These are phyloP conservation scores for Aspergillus neoniger DNA, from an alignment of 2,329 filamentous ascomycete genomes.

Conservation along the genomic window DNA sequence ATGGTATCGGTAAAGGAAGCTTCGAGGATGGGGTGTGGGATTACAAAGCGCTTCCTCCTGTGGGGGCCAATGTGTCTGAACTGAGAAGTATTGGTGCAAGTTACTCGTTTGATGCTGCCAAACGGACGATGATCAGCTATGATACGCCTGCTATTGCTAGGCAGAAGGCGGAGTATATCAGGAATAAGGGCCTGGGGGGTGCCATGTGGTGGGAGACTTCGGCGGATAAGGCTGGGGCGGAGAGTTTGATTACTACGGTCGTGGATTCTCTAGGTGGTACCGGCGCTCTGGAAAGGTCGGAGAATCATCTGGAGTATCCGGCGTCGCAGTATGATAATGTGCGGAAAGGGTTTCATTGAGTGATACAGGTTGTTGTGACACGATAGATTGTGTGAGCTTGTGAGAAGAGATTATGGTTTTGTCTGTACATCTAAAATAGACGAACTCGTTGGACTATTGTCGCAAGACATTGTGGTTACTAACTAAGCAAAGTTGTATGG, in stretches of 20 bases:
- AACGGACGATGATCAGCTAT: conserved; percentile 70
- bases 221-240: conserved; percentile 65
- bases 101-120: conserved; percentile 68
- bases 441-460: too few relatives aligned
- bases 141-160: conserved; percentile 69
- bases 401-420: not conserved
- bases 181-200: conserved; percentile 68
- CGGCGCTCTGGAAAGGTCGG: conserved; percentile 1
- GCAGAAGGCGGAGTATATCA: conserved; percentile 72
- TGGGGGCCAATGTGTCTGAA: conserved; percentile 61
- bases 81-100: conserved; percentile 66
- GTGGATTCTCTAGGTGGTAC: conserved; percentile 10
- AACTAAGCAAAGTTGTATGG: too few relatives aligned
- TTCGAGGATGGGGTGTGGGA: conserved; percentile 88
- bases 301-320: conserved; percentile 17
- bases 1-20: conserved; percentile 72
- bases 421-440: not conserved
- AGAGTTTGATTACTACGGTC: conserved; percentile 66
- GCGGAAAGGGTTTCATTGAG: not conserved
- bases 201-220: conserved; percentile 98
- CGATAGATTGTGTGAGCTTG: not conserved
- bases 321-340: conserved; percentile 16
- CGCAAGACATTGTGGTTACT: too few relatives aligned
- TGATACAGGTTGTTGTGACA: not conserved
- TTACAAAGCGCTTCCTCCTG: conserved; percentile 78